Percentiles rank a stretch among this genome's conserved stretches.
Evolutionary conservation across 805 yeast species (phyloP).

Genomic region (Nakazawaea holstii): DNA sequence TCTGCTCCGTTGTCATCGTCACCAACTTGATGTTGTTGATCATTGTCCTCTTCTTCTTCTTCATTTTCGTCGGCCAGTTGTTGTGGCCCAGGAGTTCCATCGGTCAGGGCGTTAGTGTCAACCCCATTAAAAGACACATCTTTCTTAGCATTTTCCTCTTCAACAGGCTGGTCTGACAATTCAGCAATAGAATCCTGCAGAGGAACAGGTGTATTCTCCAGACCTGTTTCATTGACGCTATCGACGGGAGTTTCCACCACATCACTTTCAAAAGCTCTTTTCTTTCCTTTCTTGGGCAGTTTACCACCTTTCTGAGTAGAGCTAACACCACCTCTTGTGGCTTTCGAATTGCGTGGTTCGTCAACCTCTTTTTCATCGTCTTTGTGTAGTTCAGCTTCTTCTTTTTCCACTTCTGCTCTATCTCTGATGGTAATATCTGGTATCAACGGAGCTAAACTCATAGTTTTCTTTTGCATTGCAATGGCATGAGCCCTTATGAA

Average conservation of each 20-base stretch:
- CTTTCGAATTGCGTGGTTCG: slow-evolving; percentile 17
- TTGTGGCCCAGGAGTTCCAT: not conserved
- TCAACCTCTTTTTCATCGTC: slow-evolving; percentile 29
- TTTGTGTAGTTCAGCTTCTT: slow-evolving; percentile 40
- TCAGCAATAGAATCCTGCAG: not conserved
- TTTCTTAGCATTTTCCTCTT: not conserved
- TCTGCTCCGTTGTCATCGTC: slow-evolving; percentile 41
- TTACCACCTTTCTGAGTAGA: slow-evolving; percentile 22
- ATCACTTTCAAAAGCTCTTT: slow-evolving; percentile 19
- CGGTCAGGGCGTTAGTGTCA: slow-evolving; percentile 12
- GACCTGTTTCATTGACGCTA: not conserved
- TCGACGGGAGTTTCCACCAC: slow-evolving; percentile 1
- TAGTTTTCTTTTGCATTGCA: slow-evolving; percentile 91
- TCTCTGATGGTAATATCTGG: slow-evolving; percentile 83
- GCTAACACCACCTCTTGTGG: slow-evolving; percentile 28
- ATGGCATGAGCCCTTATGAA: slow-evolving; percentile 86
- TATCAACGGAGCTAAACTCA: slow-evolving; percentile 70
- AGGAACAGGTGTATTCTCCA: not conserved
- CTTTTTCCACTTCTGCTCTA: slow-evolving; percentile 65
- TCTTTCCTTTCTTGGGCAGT: slow-evolving; percentile 32
- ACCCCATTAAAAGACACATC: slow-evolving; percentile 4
- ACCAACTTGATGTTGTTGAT: slow-evolving; percentile 13
- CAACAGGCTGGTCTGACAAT: not conserved
- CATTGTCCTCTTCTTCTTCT: slow-evolving; percentile 36
- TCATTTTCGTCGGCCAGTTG: slow-evolving; percentile 38